Conservation (phyloP, 78 protist genomes). For the Dictyostelium intermedium region DNA sequence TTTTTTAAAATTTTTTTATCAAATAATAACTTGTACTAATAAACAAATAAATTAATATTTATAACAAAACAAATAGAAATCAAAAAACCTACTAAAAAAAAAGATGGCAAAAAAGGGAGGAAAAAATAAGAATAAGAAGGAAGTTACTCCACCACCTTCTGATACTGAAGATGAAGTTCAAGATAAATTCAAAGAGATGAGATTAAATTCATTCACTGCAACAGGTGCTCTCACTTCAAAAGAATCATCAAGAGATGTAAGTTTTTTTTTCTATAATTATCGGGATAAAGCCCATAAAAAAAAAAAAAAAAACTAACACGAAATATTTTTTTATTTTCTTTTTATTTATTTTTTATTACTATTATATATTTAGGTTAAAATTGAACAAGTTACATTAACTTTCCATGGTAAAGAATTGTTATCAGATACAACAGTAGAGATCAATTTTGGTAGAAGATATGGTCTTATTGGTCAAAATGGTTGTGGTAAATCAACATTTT, state of each 20-base stretch:
- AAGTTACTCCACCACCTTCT: neutral
- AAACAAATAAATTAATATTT: neutral
- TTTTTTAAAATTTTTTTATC: neutral
- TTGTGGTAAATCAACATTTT: constrained; percentile 91
- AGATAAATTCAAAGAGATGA: constrained; percentile 45
- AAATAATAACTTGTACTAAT: neutral
- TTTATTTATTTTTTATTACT: neutral
- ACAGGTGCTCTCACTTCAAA: constrained; percentile 54
- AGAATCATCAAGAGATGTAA: constrained; percentile 77
- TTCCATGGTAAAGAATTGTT: constrained; percentile 75
- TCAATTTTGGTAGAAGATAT: constrained; percentile 87
- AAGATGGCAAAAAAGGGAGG: constrained; percentile 42
- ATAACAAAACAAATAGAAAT: neutral
- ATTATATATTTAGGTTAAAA: constrained; percentile 32
- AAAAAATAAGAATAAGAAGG: constrained; percentile 6
- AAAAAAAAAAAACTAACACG: neutral
- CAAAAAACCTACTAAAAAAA: neutral
- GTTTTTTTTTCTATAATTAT: neutral
- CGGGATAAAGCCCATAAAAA: neutral
- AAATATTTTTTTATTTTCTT: neutral
- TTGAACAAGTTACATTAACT: constrained; percentile 76
- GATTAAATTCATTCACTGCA: constrained; percentile 74
- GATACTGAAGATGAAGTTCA: constrained; percentile 24
- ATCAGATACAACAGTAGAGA: constrained; percentile 64
- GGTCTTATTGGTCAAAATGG: constrained; percentile 96